Evolutionary conservation across 2,329 filamentous ascomycete genomes (phyloP).

Genomic region (Pyricularia pennisetigena): DNA sequence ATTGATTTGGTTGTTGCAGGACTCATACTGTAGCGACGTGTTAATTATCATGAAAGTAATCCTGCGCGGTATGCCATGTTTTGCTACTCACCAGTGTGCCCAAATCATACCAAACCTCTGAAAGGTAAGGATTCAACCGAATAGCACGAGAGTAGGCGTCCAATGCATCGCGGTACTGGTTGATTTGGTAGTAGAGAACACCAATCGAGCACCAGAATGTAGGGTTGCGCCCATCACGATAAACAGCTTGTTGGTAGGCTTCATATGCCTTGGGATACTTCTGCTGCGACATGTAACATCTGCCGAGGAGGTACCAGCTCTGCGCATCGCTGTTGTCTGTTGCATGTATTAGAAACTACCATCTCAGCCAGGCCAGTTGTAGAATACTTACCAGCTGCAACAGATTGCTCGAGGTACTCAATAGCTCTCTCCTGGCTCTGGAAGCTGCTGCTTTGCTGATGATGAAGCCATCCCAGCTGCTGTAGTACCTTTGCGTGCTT

Average conservation of each 20-base stretch:
- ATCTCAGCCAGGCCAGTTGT: too few relatives aligned
- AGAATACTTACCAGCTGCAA: constrained; percentile 64
- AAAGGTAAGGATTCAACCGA: constrained; percentile 93
- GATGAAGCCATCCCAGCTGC: constrained; percentile 94
- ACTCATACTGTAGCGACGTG: constrained; percentile 63
- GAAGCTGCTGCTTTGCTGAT: constrained; percentile 89
- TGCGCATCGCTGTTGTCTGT: constrained; percentile 89
- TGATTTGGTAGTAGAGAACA: constrained; percentile 98
- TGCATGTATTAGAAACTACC: constrained; percentile 16
- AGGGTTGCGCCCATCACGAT: constrained; percentile 92
- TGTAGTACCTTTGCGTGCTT: constrained; percentile 97
- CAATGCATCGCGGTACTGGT: constrained; percentile 94
- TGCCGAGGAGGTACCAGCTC: constrained; percentile 95
- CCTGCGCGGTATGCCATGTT: background rate
- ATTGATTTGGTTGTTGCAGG: constrained; percentile 96
- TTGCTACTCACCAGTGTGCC: constrained; percentile 71
- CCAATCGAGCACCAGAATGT: constrained; percentile 99
- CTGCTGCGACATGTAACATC: constrained; percentile 98
- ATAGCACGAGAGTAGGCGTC: constrained; percentile 97
- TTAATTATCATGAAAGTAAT: background rate
- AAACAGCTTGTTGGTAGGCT: constrained; percentile 96
- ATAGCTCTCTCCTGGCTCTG: constrained; percentile 92
- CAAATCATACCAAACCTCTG: constrained; percentile 97
- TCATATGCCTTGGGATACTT: constrained; percentile 99
- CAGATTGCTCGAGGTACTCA: constrained; percentile 94